Percentiles rank a stretch among this genome's conserved stretches.
These are phyloP conservation scores for Neurospora cerealis DNA, from an alignment of 495 filamentous ascomycete species.

Conservation along the genomic window DNA sequence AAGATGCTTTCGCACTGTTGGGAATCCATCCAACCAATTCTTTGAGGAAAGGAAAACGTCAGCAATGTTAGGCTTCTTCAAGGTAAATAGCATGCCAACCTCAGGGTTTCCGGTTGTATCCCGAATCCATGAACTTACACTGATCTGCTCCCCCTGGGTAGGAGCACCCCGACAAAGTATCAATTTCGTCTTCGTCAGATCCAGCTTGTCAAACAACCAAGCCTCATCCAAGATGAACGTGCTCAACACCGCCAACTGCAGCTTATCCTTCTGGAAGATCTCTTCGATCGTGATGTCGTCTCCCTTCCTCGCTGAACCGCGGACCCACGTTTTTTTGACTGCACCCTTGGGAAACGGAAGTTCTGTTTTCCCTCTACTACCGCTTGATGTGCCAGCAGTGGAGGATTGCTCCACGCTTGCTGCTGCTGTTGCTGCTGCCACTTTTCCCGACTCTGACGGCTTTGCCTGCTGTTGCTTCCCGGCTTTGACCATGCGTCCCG, in stretches of 20 bases:
- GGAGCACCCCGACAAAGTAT: conserved; percentile 9
- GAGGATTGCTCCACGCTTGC: background rate
- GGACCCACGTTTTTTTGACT: conserved; percentile 75
- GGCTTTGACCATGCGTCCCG: background rate
- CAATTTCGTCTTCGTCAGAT: conserved; percentile 30
- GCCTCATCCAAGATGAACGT: conserved; percentile 74
- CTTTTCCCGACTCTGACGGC: background rate
- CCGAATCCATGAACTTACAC: background rate
- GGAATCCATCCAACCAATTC: background rate
- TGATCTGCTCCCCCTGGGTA: background rate
- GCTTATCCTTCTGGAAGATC: conserved; percentile 59
- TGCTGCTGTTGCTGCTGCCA: background rate
- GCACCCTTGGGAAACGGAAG: conserved; percentile 59
- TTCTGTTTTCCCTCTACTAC: background rate
- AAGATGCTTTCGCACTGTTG: background rate
- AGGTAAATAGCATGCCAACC: background rate
- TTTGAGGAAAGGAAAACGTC: background rate
- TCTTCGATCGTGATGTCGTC: conserved; percentile 89
- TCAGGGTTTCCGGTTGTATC: background rate
- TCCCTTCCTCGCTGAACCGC: conserved; percentile 40
- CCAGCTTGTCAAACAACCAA: conserved; percentile 35
- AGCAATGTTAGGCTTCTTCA: background rate
- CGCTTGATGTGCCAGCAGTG: background rate
- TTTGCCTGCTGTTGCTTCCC: background rate
- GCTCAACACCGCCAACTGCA: conserved; percentile 71